These are phyloP conservation scores for Anisogramma anomala DNA, from an alignment of 2,329 filamentous ascomycete genomes.

Conservation along the genomic window DNA sequence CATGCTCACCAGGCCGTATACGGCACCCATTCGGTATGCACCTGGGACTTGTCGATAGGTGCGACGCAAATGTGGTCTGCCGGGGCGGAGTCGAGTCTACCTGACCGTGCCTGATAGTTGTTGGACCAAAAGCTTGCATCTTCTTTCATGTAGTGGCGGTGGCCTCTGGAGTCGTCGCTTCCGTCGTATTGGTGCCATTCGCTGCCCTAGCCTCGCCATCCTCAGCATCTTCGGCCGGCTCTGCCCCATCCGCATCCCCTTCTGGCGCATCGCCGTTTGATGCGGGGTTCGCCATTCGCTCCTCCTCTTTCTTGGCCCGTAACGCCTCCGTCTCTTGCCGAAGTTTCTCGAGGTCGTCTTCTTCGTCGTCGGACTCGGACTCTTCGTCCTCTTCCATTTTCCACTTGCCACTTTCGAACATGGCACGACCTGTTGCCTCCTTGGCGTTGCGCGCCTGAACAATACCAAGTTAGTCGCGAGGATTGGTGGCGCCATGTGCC, in stretches of 20 bases:
- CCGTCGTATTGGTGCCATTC: conserved; percentile 1
- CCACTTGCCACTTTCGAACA: conserved; percentile 98
- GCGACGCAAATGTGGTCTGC: conserved; percentile 7
- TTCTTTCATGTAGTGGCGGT: conserved; percentile 11
- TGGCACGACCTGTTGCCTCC: conserved; percentile 84
- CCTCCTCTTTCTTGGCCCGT: conserved; percentile 65
- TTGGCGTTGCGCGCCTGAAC: conserved; percentile 69
- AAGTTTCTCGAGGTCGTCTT: conserved; percentile 66
- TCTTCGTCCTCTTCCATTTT: conserved; percentile 52
- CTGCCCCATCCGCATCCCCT: conserved; percentile 6
- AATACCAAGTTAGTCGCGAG: not conserved
- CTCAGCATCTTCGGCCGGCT: not conserved
- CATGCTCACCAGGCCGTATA: not conserved
- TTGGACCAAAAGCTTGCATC: not conserved
- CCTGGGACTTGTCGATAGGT: conserved; percentile 13
- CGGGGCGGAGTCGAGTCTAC: conserved; percentile 5
- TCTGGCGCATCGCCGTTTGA: conserved; percentile 14
- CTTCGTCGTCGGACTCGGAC: conserved; percentile 49
- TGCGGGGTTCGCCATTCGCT: conserved; percentile 35
- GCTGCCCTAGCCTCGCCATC: not conserved
- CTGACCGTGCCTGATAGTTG: not conserved
- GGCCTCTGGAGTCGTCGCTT: not conserved
- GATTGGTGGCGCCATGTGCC: not conserved
- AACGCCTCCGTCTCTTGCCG: conserved; percentile 74
- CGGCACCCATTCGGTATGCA: conserved; percentile 11